These are phyloP conservation scores for Pontederia paniculata DNA, from an alignment of 176 grass and related monocot genomes.

Conservation along the genomic window DNA sequence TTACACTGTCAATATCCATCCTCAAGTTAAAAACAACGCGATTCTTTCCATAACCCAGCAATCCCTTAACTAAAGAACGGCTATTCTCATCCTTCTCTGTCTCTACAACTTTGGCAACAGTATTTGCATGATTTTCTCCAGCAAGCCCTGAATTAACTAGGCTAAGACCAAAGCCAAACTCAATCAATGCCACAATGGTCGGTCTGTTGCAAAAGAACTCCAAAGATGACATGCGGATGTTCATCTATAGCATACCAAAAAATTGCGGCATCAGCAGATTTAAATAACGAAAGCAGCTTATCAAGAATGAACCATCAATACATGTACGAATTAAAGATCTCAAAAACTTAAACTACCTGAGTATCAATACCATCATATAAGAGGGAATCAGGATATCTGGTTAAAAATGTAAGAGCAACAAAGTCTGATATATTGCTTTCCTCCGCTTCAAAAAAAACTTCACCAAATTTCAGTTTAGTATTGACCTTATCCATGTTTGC, in stretches of 20 bases:
- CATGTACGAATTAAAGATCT: not conserved
- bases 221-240: constrained; percentile 73
- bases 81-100: constrained; percentile 51
- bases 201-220: constrained; percentile 93
- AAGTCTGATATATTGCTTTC: constrained; percentile 75
- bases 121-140: constrained; percentile 24
- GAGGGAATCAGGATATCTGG: constrained; percentile 66
- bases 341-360: constrained; percentile 45
- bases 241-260: constrained; percentile 66
- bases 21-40: constrained; percentile 87
- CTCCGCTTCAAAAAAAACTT: constrained; percentile 80
- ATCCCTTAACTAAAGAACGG: constrained; percentile 60
- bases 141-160: constrained; percentile 43
- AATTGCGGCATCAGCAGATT: constrained; percentile 3
- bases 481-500: constrained; percentile 28
- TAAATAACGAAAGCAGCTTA: not conserved
- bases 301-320: not conserved
- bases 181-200: constrained; percentile 88
- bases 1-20: constrained; percentile 93
- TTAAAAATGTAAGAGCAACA: constrained; percentile 73
- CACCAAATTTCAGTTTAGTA: constrained; percentile 30
- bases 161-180: constrained; percentile 82
- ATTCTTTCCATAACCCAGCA: constrained; percentile 82
- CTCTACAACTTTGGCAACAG: constrained; percentile 16
- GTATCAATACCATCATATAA: constrained; percentile 89